Percentiles rank a stretch among this genome's conserved stretches.
Evolutionary conservation across 1,284 basidiomycete species (phyloP).

Genomic region (Boletus sp.): DNA sequence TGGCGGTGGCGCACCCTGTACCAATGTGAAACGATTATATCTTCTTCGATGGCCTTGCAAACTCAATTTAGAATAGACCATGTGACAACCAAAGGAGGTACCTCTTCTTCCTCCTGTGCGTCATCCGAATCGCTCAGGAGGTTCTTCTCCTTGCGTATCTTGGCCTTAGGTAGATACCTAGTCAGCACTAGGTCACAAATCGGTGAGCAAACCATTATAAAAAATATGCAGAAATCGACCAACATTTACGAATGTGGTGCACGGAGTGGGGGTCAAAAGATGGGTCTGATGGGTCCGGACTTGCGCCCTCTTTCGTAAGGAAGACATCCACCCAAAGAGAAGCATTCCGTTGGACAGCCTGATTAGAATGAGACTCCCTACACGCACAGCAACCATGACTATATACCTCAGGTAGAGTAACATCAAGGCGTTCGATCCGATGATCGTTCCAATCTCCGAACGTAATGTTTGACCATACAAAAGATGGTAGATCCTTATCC

Average conservation of each 20-base stretch:
- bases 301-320: constrained; percentile 64
- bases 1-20: constrained; percentile 48
- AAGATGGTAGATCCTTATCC: constrained; percentile 56
- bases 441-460: constrained; percentile 79
- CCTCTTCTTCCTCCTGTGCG: constrained; percentile 44
- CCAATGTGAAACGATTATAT: constrained; percentile 80
- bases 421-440: constrained; percentile 58
- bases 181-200: constrained; percentile 63
- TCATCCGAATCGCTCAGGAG: constrained; percentile 52
- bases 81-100: constrained; percentile 23
- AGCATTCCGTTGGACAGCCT: constrained; percentile 79
- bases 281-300: constrained; percentile 56
- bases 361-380: constrained; percentile 5
- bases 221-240: constrained; percentile 24
- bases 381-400: not conserved
- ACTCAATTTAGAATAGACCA: constrained; percentile 14
- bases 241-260: constrained; percentile 79
- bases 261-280: constrained; percentile 55
- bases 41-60: constrained; percentile 36
- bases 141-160: constrained; percentile 79
- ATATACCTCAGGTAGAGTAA: constrained; percentile 72
- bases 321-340: constrained; percentile 86
- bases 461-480: constrained; percentile 79
- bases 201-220: constrained; percentile 8
- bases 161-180: constrained; percentile 71